Evolutionary conservation across 257 asterid species (phyloP).

Genomic region (Solanum lycopersicoides): DNA sequence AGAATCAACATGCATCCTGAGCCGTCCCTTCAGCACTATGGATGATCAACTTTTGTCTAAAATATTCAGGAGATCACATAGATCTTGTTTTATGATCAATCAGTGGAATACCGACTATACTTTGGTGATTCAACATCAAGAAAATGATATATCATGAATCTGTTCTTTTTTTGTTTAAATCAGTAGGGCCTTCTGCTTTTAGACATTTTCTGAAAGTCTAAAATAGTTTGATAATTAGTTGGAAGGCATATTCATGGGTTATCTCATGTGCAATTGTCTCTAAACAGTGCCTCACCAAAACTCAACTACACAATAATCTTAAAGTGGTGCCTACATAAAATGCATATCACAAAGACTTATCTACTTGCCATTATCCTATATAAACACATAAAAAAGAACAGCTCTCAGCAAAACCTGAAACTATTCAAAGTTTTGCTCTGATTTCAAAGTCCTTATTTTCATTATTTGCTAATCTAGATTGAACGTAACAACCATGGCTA

Average conservation of each 20-base stretch:
- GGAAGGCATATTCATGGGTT: not conserved
- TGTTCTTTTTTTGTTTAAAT: not conserved
- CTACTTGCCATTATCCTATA: not conserved
- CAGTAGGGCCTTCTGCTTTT: not conserved
- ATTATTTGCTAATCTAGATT: not conserved
- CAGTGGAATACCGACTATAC: not conserved
- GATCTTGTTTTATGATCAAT: not conserved
- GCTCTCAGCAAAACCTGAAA: not conserved
- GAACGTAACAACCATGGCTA: not conserved
- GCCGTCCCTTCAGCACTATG: not conserved
- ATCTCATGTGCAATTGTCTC: not conserved
- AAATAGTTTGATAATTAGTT: not conserved
- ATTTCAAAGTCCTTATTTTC: not conserved
- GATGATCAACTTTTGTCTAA: not conserved
- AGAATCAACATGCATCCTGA: not conserved
- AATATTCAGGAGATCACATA: not conserved
- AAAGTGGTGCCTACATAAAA: not conserved
- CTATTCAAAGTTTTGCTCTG: not conserved
- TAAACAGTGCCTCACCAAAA: not conserved
- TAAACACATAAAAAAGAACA: not conserved
- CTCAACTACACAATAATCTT: not conserved
- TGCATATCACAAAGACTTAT: not conserved
- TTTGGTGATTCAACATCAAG: not conserved
- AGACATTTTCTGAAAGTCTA: not conserved
- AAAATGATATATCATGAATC: not conserved